Percentiles rank a stretch among this genome's conserved stretches.
phyloP scores from a whole-genome alignment of 2,329 filamentous ascomycete species.

The Aspergillus arachidicola region DNA sequence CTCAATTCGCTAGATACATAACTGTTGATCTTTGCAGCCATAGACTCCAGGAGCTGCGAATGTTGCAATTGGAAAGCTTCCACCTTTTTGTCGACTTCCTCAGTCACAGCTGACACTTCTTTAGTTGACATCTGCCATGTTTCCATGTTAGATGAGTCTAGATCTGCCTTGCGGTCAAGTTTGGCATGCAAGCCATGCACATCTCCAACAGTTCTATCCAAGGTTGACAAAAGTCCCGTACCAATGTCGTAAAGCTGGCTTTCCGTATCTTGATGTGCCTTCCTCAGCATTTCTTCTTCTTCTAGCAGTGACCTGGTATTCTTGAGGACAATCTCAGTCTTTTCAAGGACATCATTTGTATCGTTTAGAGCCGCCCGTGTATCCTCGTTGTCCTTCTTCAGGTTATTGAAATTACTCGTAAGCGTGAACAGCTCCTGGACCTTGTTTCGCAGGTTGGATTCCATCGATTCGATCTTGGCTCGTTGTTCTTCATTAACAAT shows the following conservation, averaged over 20 bases:
- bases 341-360: slow-evolving; percentile 78
- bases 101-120: slow-evolving; percentile 75
- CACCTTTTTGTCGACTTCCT: slow-evolving; percentile 74
- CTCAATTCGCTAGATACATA: slow-evolving; percentile 77
- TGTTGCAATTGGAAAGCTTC: slow-evolving; percentile 73
- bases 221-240: slow-evolving; percentile 72
- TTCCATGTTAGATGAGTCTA: slow-evolving; percentile 77
- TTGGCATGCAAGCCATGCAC: slow-evolving; percentile 83
- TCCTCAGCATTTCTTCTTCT: slow-evolving; percentile 77
- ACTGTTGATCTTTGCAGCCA: slow-evolving; percentile 71
- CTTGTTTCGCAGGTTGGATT: slow-evolving; percentile 87
- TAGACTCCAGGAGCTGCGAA: slow-evolving; percentile 65
- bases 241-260: slow-evolving; percentile 73
- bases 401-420: slow-evolving; percentile 80
- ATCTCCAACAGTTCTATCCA: slow-evolving; percentile 77
- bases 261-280: slow-evolving; percentile 86
- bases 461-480: slow-evolving; percentile 89
- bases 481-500: slow-evolving; percentile 91
- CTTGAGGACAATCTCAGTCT: slow-evolving; percentile 81
- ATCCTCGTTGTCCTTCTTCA: slow-evolving; percentile 88
- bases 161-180: slow-evolving; percentile 78
- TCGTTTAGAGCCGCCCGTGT: slow-evolving; percentile 73
- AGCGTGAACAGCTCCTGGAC: slow-evolving; percentile 87
- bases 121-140: slow-evolving; percentile 77
- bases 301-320: slow-evolving; percentile 75